Evolutionary conservation across 1,284 basidiomycete species (phyloP), one percentile per base, ranked within the genome.

Genomic region (Pseudozyma pruni): DNA sequence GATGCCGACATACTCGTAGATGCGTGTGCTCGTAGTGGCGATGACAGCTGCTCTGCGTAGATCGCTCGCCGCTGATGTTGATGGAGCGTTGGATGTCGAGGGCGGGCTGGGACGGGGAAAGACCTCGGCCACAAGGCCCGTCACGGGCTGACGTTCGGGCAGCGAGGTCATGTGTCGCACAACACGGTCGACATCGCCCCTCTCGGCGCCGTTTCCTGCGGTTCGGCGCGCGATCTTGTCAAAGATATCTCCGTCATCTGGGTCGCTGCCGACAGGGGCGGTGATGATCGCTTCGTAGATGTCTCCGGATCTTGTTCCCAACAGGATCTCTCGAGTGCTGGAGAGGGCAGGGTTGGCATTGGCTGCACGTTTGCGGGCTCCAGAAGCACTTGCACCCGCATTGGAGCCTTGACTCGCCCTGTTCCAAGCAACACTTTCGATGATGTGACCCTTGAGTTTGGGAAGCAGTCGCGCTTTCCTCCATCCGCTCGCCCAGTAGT

Each of bases 371-470:
- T 54, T 69, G 19, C 40, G 42, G 14, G 61, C 42, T 11, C 31
- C 35, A 3, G 51, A 19, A 1, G 49, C 22, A 4, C 25, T 22
- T 9, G 47, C 23, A 8, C 17, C 11, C 11, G 27, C 20, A 8
- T 8, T 23, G 14, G 46, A 25, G 1, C 27, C 41, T 25, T 43
- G 44, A 29, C 32, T 43, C 8, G 46, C 43, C 49, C 50, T 56
- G 76, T 94, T 93, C 95, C 95, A 98, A 0, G 92, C 92, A n/a
- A 97, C 86, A 63, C 92, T 90, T 77, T 94, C 92, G 68, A 98
- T 90, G 44, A 81, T 63, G 73, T 92, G 86, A 85, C 94, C 91
- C 80, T 92, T 90, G 81, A 94, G 90, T 17, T 88, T 87, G 6
- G 66, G 63, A 11, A 82, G 42, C 2, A 67, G 40, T 16, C 74